These are phyloP conservation scores for Mucor saturninus DNA, from an alignment of 371 early-diverging fungal species.

Conservation along the genomic window DNA sequence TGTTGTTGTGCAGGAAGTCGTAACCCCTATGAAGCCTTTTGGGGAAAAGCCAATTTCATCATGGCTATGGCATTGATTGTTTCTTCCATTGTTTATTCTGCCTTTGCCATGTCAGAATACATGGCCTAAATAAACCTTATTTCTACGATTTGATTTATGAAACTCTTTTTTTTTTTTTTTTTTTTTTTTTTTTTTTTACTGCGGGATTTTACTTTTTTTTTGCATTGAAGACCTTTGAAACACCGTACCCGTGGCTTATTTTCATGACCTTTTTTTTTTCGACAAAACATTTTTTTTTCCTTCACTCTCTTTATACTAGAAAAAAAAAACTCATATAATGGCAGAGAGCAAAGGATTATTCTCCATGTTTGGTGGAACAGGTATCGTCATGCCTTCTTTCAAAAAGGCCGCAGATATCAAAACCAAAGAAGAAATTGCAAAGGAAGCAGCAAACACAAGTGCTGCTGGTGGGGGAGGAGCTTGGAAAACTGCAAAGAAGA, in stretches of 20 bases:
- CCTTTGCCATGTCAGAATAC: constrained; percentile 10
- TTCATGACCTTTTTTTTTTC: constrained; percentile 1
- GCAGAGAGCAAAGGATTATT: constrained; percentile 32
- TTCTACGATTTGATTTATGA: not conserved
- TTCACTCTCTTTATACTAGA: not conserved
- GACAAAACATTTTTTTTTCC: constrained; percentile 1
- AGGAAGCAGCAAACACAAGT: constrained; percentile 13
- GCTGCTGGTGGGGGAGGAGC: constrained; percentile 27
- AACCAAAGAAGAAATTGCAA: constrained; percentile 22
- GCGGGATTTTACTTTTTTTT: not conserved
- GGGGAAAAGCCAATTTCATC: constrained; percentile 33
- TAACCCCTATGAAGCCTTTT: constrained; percentile 32
- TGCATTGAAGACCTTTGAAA: not conserved
- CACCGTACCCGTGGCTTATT: not conserved
- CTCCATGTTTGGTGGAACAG: constrained; percentile 41
- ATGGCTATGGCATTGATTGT: constrained; percentile 28
- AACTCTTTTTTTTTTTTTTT: too few species aligned
- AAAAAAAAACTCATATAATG: constrained; percentile 8
- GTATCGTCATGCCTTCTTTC: constrained; percentile 3
- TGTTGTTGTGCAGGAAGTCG: constrained; percentile 35
- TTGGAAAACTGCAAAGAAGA: constrained; percentile 26
- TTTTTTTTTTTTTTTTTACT: too few species aligned
- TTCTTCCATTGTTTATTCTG: constrained; percentile 22
- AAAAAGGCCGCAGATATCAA: constrained; percentile 14
- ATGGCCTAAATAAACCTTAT: not conserved